Percentiles rank a stretch among this genome's conserved stretches.
phyloP scores from a whole-genome alignment of 2,329 filamentous ascomycete species.

The Monosporascus sp. region DNA sequence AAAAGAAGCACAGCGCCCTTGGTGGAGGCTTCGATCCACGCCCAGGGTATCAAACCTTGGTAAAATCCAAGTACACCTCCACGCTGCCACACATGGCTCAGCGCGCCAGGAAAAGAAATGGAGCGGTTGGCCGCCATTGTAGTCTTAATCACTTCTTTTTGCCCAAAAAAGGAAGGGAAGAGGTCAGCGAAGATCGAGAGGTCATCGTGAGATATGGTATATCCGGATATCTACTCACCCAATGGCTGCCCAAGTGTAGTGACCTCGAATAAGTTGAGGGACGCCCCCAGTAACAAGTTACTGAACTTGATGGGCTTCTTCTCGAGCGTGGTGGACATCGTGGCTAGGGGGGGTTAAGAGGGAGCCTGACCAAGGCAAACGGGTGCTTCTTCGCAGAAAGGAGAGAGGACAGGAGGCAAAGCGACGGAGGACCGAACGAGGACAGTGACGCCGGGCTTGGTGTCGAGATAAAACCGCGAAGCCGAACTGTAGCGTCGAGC shows the following conservation, averaged over 20 bases:
- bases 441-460: conserved; percentile 13
- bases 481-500: too few species aligned
- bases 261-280: conserved; percentile 93
- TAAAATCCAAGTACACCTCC: conserved; percentile 95
- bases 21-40: conserved; percentile 99
- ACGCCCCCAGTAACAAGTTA: conserved; percentile 90
- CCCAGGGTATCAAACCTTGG: conserved; percentile 98
- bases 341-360: conserved; percentile 46
- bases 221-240: too few species aligned
- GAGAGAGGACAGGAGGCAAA: conserved; percentile 4
- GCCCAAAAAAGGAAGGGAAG: too few species aligned
- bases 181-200: too few species aligned
- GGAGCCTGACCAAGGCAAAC: conserved; percentile 98
- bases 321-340: conserved; percentile 62
- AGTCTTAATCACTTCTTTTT: conserved; percentile 87
- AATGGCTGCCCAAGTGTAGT: conserved; percentile 34
- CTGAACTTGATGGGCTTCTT: conserved; percentile 99
- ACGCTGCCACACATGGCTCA: conserved; percentile 85
- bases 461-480: background rate
- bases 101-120: conserved; percentile 77
- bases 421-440: background rate
- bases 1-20: conserved; percentile 99
- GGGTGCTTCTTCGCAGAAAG: conserved; percentile 74
- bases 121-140: conserved; percentile 97
- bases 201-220: too few species aligned